These are phyloP conservation scores for Hypoxylon sp. DNA, from an alignment of 2,329 filamentous ascomycete species.

Conservation along the genomic window DNA sequence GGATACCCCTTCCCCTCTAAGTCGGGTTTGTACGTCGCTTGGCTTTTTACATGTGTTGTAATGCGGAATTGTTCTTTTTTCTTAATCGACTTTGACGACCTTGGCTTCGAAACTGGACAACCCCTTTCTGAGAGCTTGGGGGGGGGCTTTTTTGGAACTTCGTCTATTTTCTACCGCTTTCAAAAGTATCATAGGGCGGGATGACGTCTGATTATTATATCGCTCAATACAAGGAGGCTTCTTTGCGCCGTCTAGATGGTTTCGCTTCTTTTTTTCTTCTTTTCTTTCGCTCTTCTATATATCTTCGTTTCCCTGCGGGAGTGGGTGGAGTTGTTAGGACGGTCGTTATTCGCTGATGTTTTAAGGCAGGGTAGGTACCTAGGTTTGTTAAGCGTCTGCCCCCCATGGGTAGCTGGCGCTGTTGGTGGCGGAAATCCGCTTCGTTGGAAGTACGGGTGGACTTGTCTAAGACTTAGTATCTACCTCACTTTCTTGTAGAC, in stretches of 20 bases:
- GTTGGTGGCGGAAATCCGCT: not conserved
- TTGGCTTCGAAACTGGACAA: not conserved
- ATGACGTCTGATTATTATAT: slow-evolving; percentile 10
- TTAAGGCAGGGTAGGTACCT: not conserved
- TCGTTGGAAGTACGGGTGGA: not conserved
- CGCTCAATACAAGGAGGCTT: slow-evolving; percentile 22
- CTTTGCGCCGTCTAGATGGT: not conserved
- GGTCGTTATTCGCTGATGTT: not conserved
- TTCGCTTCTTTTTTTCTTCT: not conserved
- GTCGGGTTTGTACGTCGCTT: slow-evolving; percentile 38
- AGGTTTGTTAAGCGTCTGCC: not conserved
- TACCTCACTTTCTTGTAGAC: not conserved
- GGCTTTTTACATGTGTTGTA: slow-evolving; percentile 34
- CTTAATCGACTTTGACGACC: slow-evolving; percentile 18
- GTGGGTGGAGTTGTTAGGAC: slow-evolving; percentile 3
- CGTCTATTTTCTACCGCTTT: not conserved
- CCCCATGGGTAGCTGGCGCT: not conserved
- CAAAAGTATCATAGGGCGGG: slow-evolving; percentile 13
- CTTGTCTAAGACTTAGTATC: not conserved
- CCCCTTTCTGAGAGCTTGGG: not conserved
- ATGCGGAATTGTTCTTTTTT: slow-evolving; percentile 46
- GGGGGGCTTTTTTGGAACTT: not conserved
- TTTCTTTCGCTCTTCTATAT: not conserved
- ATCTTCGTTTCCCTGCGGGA: slow-evolving; percentile 4
- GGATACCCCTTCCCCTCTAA: slow-evolving; percentile 50